These are phyloP conservation scores for Bruguiera gymnorhiza DNA, from an alignment of 345 rosid species.

Conservation along the genomic window DNA sequence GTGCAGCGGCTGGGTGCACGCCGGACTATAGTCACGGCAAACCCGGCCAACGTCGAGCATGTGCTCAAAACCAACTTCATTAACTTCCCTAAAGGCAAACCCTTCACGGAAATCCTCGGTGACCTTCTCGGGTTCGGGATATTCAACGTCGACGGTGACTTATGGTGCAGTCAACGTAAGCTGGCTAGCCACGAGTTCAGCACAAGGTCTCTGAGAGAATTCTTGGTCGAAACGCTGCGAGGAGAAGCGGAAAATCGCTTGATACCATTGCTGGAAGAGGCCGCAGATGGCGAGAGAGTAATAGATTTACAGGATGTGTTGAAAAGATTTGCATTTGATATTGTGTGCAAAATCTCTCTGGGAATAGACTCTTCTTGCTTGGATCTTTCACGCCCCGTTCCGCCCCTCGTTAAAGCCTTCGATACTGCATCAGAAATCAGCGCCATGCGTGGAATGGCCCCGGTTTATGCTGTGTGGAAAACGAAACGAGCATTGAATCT, in stretches of 20 bases:
- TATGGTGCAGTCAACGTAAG: conserved; percentile 65
- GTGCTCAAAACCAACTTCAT: conserved; percentile 58
- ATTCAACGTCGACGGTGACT: conserved; percentile 75
- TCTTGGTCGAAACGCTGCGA: conserved; percentile 41
- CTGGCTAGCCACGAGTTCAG: conserved; percentile 76
- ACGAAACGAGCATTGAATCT: conserved; percentile 11
- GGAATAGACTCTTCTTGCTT: conserved; percentile 24
- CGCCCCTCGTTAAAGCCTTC: conserved; percentile 20
- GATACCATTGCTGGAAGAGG: conserved; percentile 43
- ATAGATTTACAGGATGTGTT: conserved; percentile 28
- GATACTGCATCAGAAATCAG: conserved; percentile 24
- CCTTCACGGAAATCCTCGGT: conserved; percentile 70
- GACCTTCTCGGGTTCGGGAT: conserved; percentile 82
- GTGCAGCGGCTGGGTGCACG: conserved; percentile 49
- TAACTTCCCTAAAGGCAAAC: conserved; percentile 82
- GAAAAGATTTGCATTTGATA: conserved; percentile 28
- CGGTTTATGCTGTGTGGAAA: conserved; percentile 25
- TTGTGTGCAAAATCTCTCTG: conserved; percentile 20
- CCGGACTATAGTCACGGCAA: conserved; percentile 64
- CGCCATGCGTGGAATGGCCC: conserved; percentile 26
- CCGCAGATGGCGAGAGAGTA: not conserved
- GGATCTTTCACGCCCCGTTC: conserved; percentile 17
- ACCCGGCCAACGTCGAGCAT: conserved; percentile 64
- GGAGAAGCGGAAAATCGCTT: conserved; percentile 54
- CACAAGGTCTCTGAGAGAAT: conserved; percentile 54